Conservation (phyloP, 495 filamentous ascomycete genomes). For the Sporormia fimetaria region DNA sequence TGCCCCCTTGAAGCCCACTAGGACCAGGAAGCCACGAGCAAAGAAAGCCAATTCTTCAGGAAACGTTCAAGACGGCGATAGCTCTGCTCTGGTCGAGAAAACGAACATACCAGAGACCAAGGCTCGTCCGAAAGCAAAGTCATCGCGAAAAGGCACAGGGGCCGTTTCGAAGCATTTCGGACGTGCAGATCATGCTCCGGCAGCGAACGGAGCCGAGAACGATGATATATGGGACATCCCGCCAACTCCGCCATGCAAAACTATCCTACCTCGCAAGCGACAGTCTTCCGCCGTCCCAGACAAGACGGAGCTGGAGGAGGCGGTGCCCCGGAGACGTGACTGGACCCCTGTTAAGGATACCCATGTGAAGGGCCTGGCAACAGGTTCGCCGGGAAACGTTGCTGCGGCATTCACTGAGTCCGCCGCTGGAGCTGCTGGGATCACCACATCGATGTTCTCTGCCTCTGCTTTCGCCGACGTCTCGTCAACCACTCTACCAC, state of each 20-base stretch:
- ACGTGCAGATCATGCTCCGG: not conserved
- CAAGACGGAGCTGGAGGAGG: slow-evolving; percentile 33
- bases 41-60: slow-evolving; percentile 13
- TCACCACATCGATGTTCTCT: no score
- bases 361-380: slow-evolving; percentile 13
- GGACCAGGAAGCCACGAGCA: slow-evolving; percentile 19
- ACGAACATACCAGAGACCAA: slow-evolving; percentile 21
- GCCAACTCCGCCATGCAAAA: slow-evolving; percentile 2
- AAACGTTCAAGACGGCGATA: slow-evolving; percentile 11
- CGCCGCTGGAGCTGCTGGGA: no score
- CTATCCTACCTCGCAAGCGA: not conserved
- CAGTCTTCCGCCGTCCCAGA: slow-evolving; percentile 1
- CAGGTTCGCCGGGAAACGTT: slow-evolving; percentile 1
- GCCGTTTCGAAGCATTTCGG: slow-evolving; percentile 10
- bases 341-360: slow-evolving; percentile 46
- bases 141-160: not conserved
- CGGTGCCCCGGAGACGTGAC: slow-evolving; percentile 39
- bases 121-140: not conserved
- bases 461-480: no score
- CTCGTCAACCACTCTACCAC: slow-evolving; percentile 11
- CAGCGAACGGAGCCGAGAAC: not conserved
- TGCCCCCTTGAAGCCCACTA: slow-evolving; percentile 2
- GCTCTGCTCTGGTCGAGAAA: slow-evolving; percentile 20
- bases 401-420: not conserved
- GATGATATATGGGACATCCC: slow-evolving; percentile 13